These are phyloP conservation scores for Mariannaea elegans DNA, from an alignment of 2,329 filamentous ascomycete species.

Conservation along the genomic window DNA sequence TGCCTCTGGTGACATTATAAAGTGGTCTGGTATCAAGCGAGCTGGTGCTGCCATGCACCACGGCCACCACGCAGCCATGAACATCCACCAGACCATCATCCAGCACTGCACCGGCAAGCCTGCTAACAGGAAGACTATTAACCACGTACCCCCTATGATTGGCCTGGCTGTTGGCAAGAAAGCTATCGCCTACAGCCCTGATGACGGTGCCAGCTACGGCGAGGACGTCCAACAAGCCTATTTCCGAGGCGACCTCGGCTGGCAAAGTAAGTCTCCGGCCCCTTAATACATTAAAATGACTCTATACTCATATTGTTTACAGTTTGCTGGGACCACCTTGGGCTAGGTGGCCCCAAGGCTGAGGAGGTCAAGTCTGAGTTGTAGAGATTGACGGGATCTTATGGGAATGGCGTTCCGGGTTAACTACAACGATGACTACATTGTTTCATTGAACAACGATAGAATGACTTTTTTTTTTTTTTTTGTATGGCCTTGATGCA, in stretches of 20 bases:
- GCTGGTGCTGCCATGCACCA: constrained; percentile 80
- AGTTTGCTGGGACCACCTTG: constrained; percentile 67
- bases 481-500: no score
- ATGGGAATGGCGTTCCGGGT: constrained; percentile 32
- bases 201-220: constrained; percentile 65
- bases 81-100: constrained; percentile 72
- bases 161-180: constrained; percentile 76
- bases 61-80: constrained; percentile 72
- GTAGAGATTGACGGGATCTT: constrained; percentile 4
- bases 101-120: constrained; percentile 48
- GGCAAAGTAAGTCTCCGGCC: constrained; percentile 60
- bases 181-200: constrained; percentile 69
- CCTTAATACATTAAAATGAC: no score
- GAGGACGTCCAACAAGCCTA: constrained; percentile 70
- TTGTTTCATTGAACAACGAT: not conserved
- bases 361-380: constrained; percentile 33
- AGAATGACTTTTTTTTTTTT: not conserved
- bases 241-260: constrained; percentile 75
- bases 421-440: not conserved
- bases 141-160: constrained; percentile 70
- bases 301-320: constrained; percentile 26
- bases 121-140: constrained; percentile 59
- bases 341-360: constrained; percentile 50
- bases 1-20: constrained; percentile 73
- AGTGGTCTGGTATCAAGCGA: constrained; percentile 83